A percentile compares a stretch with the other conserved stretches of the same genome.
Evolutionary conservation across 2,329 filamentous ascomycete genomes (phyloP).

Genomic region (Colletotrichum cordylinicola): DNA sequence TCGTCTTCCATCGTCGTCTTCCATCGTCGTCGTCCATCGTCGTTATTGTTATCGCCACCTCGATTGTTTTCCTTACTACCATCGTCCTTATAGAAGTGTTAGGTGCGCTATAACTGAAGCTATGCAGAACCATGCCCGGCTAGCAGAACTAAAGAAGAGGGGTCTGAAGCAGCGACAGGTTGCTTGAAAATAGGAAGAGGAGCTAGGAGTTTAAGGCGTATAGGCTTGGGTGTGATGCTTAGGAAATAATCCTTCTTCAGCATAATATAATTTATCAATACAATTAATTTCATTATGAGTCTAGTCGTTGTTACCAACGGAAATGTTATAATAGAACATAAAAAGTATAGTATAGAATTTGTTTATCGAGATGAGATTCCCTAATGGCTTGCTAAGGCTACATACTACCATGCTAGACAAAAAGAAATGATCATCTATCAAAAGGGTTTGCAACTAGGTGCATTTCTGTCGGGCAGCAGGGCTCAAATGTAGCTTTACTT

Average conservation of each 20-base stretch:
- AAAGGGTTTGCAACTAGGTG: no score
- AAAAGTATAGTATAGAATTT: rapidly evolving
- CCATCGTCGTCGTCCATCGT: no score
- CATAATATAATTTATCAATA: rapidly evolving
- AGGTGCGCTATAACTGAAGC: no score
- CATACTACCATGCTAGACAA: no score
- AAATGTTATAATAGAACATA: rapidly evolving
- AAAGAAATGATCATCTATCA: no score
- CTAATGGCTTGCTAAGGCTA: no score
- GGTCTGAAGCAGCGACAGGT: background rate
- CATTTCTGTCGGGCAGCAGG: background rate
- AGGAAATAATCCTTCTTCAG: no score
- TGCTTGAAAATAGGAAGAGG: background rate
- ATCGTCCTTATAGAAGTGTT: no score
- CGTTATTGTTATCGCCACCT: no score
- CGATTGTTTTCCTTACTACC: no score
- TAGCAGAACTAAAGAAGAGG: background rate
- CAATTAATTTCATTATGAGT: rapidly evolving
- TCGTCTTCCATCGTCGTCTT: background rate
- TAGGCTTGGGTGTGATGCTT: background rate
- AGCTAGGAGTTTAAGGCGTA: background rate
- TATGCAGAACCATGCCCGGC: no score
- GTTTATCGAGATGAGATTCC: background rate
- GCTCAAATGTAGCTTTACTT: background rate
- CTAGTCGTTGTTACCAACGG: background rate